phyloP scores from a whole-genome alignment of 306 rosid species.

The Vicia faba region DNA sequence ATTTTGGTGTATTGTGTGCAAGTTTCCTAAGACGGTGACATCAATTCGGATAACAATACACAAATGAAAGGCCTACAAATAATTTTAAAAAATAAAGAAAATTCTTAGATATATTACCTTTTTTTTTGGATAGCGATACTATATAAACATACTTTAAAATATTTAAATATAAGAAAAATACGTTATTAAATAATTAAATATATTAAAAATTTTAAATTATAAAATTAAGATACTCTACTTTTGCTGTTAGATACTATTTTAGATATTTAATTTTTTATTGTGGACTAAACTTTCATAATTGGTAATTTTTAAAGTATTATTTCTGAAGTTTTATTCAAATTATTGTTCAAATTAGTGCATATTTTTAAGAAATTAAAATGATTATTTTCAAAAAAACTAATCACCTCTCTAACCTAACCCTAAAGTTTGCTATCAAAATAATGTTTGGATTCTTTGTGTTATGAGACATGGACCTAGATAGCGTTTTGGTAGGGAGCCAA shows the following conservation, averaged over 20 bases:
- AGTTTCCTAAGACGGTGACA: constrained; percentile 37
- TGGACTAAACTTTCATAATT: not conserved
- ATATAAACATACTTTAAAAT: no score
- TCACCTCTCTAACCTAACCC: not conserved
- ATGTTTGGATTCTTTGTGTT: not conserved
- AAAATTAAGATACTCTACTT: not conserved
- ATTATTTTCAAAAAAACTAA: not conserved
- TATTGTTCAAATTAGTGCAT: not conserved
- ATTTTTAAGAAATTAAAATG: not conserved
- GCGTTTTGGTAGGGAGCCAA: constrained; percentile 14
- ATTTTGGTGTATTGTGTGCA: constrained; percentile 16
- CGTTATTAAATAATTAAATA: no score
- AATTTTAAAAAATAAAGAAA: not conserved
- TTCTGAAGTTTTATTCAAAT: not conserved
- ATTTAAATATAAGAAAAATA: no score
- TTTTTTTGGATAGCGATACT: no score
- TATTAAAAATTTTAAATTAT: no score
- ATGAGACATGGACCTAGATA: constrained; percentile 4
- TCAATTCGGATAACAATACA: not conserved
- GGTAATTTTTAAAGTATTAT: not conserved
- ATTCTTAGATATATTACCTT: no score
- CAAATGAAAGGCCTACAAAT: constrained; percentile 14
- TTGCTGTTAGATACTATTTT: no score
- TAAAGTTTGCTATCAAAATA: not conserved
- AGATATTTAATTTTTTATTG: not conserved